Conservation (phyloP, 106 monocot genomes). For the Acanthochlamys bracteata region DNA sequence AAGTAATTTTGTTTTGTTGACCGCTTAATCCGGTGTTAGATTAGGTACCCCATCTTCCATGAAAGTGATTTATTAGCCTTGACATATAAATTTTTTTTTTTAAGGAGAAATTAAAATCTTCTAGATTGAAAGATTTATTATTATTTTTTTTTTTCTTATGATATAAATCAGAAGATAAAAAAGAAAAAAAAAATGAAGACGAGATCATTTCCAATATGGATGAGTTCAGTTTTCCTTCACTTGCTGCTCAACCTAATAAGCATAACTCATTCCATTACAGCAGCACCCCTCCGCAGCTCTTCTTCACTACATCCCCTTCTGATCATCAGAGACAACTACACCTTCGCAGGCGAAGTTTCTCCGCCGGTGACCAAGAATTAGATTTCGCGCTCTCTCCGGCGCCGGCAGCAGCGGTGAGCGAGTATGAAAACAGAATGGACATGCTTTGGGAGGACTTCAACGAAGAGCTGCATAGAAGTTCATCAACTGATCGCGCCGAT, state of each 20-base stretch:
- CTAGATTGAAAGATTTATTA: neutral
- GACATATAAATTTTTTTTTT: neutral
- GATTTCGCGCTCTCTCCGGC: neutral
- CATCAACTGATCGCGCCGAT: neutral
- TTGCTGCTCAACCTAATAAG: no score
- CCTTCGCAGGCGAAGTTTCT: neutral
- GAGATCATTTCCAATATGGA: neutral
- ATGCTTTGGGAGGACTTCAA: constrained; percentile 58
- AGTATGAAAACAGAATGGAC: constrained; percentile 40
- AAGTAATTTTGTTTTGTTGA: neutral
- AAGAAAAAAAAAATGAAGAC: neutral
- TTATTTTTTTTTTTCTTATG: no score
- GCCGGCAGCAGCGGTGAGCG: neutral
- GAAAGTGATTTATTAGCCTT: neutral
- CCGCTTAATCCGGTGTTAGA: constrained; percentile 6
- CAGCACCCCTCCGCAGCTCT: neutral
- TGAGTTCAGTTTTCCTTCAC: neutral
- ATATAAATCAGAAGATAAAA: neutral
- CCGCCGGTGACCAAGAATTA: neutral
- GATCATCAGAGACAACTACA: constrained; percentile 3
- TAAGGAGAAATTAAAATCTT: no score
- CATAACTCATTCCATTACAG: no score
- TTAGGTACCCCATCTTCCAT: constrained; percentile 5
- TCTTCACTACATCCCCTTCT: neutral
- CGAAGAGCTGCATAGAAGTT: constrained; percentile 20